Conservation (phyloP, 2,329 filamentous ascomycete species). For the Coniochaeta sp. region DNA sequence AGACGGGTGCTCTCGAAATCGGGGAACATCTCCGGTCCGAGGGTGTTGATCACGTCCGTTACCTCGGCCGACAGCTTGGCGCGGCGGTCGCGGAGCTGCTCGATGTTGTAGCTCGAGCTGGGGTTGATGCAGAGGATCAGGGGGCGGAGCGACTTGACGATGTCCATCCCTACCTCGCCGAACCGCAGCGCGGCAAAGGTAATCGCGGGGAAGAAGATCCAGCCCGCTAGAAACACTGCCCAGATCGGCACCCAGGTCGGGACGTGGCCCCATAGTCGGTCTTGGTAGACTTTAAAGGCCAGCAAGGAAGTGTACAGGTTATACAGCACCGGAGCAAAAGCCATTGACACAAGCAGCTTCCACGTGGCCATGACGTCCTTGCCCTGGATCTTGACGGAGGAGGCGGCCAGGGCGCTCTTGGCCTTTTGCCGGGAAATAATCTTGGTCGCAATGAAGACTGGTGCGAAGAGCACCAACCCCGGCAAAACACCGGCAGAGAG, state of each 20-base stretch:
- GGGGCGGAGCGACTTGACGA: conserved; percentile 87
- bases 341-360: conserved; percentile 86
- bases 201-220: conserved; percentile 76
- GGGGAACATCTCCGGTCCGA: conserved; percentile 94
- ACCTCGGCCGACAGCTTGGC: conserved; percentile 73
- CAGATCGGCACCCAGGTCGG: conserved; percentile 76
- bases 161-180: conserved; percentile 98
- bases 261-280: conserved; percentile 75
- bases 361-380: conserved; percentile 89
- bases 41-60: conserved; percentile 86
- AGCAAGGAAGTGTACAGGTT: conserved; percentile 71
- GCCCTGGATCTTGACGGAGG: conserved; percentile 81
- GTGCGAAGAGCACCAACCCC: conserved; percentile 79
- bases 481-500: conserved; percentile 78
- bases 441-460: conserved; percentile 80
- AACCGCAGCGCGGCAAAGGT: conserved; percentile 92
- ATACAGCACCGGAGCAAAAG: conserved; percentile 75
- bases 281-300: conserved; percentile 70
- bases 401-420: conserved; percentile 74
- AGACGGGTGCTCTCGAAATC: conserved; percentile 80
- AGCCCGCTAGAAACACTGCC: conserved; percentile 65
- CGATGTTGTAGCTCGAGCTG: conserved; percentile 74
- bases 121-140: conserved; percentile 81
- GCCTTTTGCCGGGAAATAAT: conserved; percentile 77
- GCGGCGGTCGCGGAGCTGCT: conserved; percentile 66